phyloP scores from a whole-genome alignment of 2,329 filamentous ascomycete genomes.

The Fusarium acutatum region DNA sequence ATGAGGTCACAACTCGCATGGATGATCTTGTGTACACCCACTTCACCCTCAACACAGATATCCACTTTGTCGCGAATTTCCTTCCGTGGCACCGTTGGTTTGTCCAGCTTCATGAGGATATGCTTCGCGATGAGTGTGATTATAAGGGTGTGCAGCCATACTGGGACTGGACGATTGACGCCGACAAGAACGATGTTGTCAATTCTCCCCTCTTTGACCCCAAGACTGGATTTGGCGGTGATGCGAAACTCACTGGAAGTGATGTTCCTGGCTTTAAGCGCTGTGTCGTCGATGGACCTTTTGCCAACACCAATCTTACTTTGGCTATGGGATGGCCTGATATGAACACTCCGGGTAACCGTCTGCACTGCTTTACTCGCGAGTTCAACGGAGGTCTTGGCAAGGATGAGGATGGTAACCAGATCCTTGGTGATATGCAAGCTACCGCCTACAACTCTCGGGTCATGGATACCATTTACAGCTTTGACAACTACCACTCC shows the following conservation, averaged over 20 bases:
- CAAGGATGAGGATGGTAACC: not conserved
- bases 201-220: conserved; percentile 14
- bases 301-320: conserved; percentile 11
- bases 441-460: not conserved
- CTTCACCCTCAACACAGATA: not conserved
- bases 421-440: conserved; percentile 14
- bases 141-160: conserved; percentile 14
- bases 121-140: conserved; percentile 5
- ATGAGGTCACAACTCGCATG: not conserved
- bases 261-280: conserved; percentile 3
- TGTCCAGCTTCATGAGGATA: conserved; percentile 9
- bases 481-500: not conserved
- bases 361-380: conserved; percentile 9
- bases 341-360: not conserved
- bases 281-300: conserved; percentile 13
- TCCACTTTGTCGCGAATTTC: conserved; percentile 16
- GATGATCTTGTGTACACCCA: conserved; percentile 11
- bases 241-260: not conserved
- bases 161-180: conserved; percentile 22
- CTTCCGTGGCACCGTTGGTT: conserved; percentile 19
- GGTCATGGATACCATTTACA: conserved; percentile 12
- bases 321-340: conserved; percentile 20
- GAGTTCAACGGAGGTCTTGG: conserved; percentile 5
- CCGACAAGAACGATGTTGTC: not conserved
- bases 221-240: conserved; percentile 6